Base-by-base conservation (phyloP, 768 basidiomycete genomes). In the Tubosaeta brunneosetosa region DNA sequence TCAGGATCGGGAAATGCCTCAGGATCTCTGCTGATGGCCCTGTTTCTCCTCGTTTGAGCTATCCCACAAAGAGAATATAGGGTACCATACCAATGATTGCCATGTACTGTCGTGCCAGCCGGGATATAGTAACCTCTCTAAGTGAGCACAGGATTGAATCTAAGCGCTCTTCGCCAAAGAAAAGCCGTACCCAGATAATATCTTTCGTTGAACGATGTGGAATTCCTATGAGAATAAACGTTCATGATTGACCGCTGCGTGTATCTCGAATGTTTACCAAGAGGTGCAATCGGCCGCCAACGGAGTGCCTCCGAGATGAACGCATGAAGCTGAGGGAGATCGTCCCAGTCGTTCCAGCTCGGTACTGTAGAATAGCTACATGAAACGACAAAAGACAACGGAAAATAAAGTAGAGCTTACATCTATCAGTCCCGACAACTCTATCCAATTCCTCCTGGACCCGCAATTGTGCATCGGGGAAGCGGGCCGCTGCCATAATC, bases 171-270 rank as follows among this genome's bases (percentile, higher is more conserved):
- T 26, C 56, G 19, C 14, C 11, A 4, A 11, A 0, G 22, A 22
- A 17, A 26, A n/a, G 12, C 33, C 48, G 4, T 27, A 83, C 82
- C 79, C 81, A 88, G 22, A 80, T 63, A 25, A 88, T 76, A 50
- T 86, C 84, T 47, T 76, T 77, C 0, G 82, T 86, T 0, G 83
- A 77, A 38, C 77, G 77, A 56, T 88, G 86, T 0, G 80, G 70
- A 49, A 85, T 78, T 0, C 85, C 62, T 66, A 11, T 14, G 3
- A 14, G 19, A 32, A 7, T 1, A 8, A 32, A 38, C 4, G 19
- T 3, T 44, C 16, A 27, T 3, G 6, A 17, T 22, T 19, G n/a
- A 6, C 29, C 16, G 13, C 26, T 19, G 4, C 1, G 17, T 6
- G 6, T 1, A 22, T 26, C 13, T 8, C 12, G 8, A 6, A 4